Conservation (phyloP, 2,329 filamentous ascomycete species). For the Aspergillus sp. region DNA sequence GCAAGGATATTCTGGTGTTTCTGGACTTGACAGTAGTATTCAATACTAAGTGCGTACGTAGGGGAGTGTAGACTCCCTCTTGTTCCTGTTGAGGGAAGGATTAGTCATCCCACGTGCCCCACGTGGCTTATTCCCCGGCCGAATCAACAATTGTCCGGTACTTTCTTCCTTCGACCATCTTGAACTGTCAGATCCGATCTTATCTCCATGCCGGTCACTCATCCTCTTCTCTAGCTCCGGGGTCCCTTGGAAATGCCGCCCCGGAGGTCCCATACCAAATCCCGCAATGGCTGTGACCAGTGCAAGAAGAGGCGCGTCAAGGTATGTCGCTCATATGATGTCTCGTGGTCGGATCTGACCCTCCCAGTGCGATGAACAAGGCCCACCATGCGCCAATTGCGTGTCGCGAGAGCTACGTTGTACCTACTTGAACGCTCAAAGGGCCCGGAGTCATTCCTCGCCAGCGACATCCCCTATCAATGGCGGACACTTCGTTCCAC, state of each 20-base stretch:
- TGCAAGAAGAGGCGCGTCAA: conserved; percentile 43
- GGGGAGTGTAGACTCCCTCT: no score
- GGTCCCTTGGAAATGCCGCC: conserved; percentile 28
- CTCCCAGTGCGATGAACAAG: conserved; percentile 38
- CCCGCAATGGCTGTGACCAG: conserved; percentile 40
- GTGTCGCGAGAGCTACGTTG: conserved; percentile 34
- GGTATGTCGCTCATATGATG: conserved; percentile 18
- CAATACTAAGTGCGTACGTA: no score
- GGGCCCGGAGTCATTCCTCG: conserved; percentile 9
- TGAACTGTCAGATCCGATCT: no score
- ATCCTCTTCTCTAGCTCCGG: not conserved
- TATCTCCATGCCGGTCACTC: not conserved
- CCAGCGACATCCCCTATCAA: conserved; percentile 7
- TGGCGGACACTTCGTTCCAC: not conserved
- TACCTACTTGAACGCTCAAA: conserved; percentile 23
- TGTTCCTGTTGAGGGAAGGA: not conserved
- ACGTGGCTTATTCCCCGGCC: conserved; percentile 1
- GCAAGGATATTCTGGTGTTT: no score
- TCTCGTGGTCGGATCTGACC: conserved; percentile 9
- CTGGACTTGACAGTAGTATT: no score
- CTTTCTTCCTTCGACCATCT: not conserved
- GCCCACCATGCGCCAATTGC: conserved; percentile 40
- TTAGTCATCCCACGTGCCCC: conserved; percentile 1
- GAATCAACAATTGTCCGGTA: not conserved
- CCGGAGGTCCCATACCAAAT: conserved; percentile 42